Evolutionary conservation across 768 basidiomycete species (phyloP).

Genomic region (Auricularia sp.): DNA sequence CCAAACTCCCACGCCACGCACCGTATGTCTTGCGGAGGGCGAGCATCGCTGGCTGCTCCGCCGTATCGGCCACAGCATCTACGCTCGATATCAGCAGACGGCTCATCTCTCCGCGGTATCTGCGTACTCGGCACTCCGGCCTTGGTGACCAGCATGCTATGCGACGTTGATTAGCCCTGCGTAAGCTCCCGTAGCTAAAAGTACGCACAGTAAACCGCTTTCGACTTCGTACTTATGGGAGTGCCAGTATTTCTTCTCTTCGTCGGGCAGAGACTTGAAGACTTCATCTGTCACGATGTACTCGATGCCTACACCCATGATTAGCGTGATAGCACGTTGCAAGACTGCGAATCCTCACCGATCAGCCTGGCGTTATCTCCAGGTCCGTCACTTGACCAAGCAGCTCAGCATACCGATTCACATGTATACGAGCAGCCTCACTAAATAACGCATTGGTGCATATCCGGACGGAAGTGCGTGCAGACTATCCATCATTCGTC

Average conservation of each 20-base stretch:
- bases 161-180: neutral
- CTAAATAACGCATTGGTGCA: conserved; percentile 39
- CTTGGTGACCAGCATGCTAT: neutral
- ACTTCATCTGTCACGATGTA: conserved; percentile 36
- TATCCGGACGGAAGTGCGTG: conserved; percentile 26
- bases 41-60: conserved; percentile 32
- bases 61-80: conserved; percentile 24
- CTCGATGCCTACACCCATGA: conserved; percentile 46
- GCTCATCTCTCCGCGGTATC: neutral
- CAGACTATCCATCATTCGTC: conserved; percentile 17
- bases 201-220: neutral
- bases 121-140: neutral
- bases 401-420: neutral
- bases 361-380: neutral
- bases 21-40: conserved; percentile 39
- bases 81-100: neutral
- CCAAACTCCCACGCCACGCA: conserved; percentile 16
- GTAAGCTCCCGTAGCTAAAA: neutral
- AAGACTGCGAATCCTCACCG: neutral
- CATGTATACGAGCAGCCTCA: neutral
- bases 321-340: conserved; percentile 13
- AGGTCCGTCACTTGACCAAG: neutral
- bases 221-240: conserved; percentile 39
- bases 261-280: conserved; percentile 32
- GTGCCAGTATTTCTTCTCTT: conserved; percentile 46